Evolutionary conservation across 768 basidiomycete genomes (phyloP), one percentile per base, ranked within the genome.

Genomic region (Collybiopsis confluens): DNA sequence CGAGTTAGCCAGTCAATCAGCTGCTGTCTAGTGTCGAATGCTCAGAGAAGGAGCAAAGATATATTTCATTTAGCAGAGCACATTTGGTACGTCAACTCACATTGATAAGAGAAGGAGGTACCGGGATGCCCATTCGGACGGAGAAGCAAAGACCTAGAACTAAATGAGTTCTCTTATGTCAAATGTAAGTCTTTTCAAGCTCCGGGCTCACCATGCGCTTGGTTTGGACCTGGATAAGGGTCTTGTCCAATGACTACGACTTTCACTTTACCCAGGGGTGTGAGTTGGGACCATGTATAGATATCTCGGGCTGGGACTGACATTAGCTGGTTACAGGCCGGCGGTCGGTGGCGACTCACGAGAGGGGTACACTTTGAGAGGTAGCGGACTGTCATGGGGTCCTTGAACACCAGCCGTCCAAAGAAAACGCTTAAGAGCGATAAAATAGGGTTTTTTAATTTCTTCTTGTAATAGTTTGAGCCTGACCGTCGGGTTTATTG

Each of bases 231-330:
- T 65, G 90, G 89, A 67, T 93, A 94, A 24, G 92, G 92, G 73
- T 94, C 92, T 70, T 93, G 92, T 7, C 89, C 88, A 51, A 98
- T 78, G 55, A 97, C 92, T 45, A 97, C 92, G 24, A 93, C 88
- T 64, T 83, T 86, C 57, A 98, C 83, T 57, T 85, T 45, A 28
- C 89, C 86, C 15, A 97, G 72, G 2, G 92, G 91, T 26, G 92
- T 94, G 30, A 40, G 18, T 53, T 86, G 80, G 2, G 91, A 90
- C 94, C 94, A 98, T 11, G 91, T 78, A 66, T 97, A 97, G 52
- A 97, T 89, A 63, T 96, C 82, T 58, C 77, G 74, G 13, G 92
- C 94, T 72, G 58, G 46, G 56, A 47, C 36, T 33, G 23, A 52
- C 20, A 11, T 42, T 20, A 26, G 21, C 28, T 55, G 46, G 9